A percentile compares a stretch with the other conserved stretches of the same genome.
These are phyloP conservation scores for Eucalyptus curtisii DNA, from an alignment of 345 rosid genomes.

Conservation along the genomic window DNA sequence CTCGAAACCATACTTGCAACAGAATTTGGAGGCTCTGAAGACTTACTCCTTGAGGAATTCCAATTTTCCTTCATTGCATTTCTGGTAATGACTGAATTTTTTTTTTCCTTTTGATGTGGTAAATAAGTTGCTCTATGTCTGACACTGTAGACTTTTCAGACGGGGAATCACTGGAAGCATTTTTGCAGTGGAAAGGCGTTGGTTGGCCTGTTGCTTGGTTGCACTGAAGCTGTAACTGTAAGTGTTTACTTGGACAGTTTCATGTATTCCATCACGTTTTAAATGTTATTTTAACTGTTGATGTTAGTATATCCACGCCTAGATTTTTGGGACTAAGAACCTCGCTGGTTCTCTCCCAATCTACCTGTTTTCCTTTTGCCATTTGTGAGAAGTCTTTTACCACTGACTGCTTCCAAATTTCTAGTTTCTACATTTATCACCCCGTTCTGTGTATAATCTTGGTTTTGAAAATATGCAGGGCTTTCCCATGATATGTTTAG, in stretches of 20 bases:
- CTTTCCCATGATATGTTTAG: neutral
- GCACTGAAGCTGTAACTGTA: constrained; percentile 89
- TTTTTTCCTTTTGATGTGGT: neutral
- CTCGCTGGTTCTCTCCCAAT: neutral
- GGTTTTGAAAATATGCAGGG: neutral
- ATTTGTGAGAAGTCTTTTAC: neutral
- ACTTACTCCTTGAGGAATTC: constrained; percentile 72
- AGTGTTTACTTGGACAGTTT: neutral
- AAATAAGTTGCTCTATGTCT: neutral
- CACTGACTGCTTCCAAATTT: neutral
- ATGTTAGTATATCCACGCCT: neutral
- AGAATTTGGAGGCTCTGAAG: constrained; percentile 64
- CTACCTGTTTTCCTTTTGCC: neutral
- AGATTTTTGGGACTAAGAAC: neutral
- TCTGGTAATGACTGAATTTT: constrained; percentile 34
- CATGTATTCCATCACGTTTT: neutral
- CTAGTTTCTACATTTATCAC: neutral
- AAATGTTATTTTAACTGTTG: neutral
- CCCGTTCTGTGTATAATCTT: neutral
- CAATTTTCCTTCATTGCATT: constrained; percentile 84
- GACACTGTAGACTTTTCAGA: constrained; percentile 36
- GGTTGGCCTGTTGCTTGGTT: constrained; percentile 74
- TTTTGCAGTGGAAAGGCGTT: constrained; percentile 85
- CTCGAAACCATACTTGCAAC: constrained; percentile 48
- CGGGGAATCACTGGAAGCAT: constrained; percentile 85